phyloP scores from a whole-genome alignment of 2,329 filamentous ascomycete species.

The Fusarium sp. region DNA sequence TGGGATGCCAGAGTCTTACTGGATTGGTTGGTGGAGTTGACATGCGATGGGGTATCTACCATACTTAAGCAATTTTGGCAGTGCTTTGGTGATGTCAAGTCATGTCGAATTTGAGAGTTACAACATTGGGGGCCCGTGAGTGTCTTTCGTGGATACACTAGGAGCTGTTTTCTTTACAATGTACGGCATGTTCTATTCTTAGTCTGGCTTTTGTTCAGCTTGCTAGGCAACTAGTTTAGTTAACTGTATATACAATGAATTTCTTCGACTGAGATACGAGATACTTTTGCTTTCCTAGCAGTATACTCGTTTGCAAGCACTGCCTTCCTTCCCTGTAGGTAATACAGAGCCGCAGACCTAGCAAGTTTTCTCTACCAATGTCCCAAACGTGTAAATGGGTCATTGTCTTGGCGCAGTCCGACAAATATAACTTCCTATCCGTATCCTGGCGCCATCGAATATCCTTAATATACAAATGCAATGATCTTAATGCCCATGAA shows the following conservation, averaged over 20 bases:
- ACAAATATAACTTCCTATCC: background rate
- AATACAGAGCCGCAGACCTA: background rate
- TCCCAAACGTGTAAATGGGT: accelerated
- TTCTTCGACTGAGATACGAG: background rate
- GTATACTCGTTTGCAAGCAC: accelerated
- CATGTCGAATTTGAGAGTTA: too few relatives aligned
- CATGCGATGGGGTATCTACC: background rate
- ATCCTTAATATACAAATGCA: background rate
- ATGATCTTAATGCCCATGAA: background rate
- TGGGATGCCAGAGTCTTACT: background rate
- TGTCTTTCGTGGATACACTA: too few relatives aligned
- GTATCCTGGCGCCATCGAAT: background rate
- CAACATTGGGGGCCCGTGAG: background rate
- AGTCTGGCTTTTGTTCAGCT: background rate
- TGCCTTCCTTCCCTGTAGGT: too few relatives aligned
- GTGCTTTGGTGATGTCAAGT: accelerated
- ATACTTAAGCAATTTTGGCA: background rate
- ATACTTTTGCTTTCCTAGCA: accelerated
- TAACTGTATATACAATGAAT: too few relatives aligned
- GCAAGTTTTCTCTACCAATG: background rate
- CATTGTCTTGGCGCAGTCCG: background rate
- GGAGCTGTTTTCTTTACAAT: background rate
- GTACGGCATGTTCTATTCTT: background rate
- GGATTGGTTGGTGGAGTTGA: background rate
- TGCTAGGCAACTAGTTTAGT: background rate